Evolutionary conservation across 2,329 filamentous ascomycete species (phyloP).

Genomic region (Aureobasidium subglaciale): DNA sequence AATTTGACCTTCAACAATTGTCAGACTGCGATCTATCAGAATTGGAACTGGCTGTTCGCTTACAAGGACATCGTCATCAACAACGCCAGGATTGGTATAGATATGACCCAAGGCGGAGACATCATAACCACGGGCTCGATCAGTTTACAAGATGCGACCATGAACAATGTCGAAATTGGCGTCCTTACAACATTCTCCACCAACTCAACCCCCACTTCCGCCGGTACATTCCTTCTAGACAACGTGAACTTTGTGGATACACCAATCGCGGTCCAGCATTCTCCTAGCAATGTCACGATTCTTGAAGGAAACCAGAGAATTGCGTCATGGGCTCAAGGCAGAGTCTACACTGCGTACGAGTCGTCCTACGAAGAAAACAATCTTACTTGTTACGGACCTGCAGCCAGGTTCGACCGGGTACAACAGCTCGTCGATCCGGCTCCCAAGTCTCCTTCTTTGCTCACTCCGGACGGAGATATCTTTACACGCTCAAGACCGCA

Average conservation of each 20-base stretch:
- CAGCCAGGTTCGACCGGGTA: constrained; percentile 22
- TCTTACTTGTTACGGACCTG: constrained; percentile 25
- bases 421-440: constrained; percentile 17
- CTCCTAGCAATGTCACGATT: constrained; percentile 46
- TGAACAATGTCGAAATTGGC: constrained; percentile 61
- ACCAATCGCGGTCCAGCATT: constrained; percentile 52
- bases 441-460: constrained; percentile 17
- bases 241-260: constrained; percentile 69
- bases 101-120: constrained; percentile 54
- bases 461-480: constrained; percentile 20
- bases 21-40: constrained; percentile 78
- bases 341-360: constrained; percentile 48
- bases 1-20: constrained; percentile 77
- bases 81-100: constrained; percentile 56
- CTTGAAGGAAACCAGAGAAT: constrained; percentile 61
- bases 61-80: constrained; percentile 65
- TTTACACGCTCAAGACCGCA: constrained; percentile 28
- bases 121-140: constrained; percentile 67
- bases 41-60: constrained; percentile 87
- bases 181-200: constrained; percentile 60
- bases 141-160: constrained; percentile 61
- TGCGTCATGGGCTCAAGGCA: constrained; percentile 65
- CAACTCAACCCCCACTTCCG: constrained; percentile 52
- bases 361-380: constrained; percentile 26
- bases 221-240: constrained; percentile 69